These are phyloP conservation scores for Senna siamea DNA, from an alignment of 306 rosid genomes.

Conservation along the genomic window DNA sequence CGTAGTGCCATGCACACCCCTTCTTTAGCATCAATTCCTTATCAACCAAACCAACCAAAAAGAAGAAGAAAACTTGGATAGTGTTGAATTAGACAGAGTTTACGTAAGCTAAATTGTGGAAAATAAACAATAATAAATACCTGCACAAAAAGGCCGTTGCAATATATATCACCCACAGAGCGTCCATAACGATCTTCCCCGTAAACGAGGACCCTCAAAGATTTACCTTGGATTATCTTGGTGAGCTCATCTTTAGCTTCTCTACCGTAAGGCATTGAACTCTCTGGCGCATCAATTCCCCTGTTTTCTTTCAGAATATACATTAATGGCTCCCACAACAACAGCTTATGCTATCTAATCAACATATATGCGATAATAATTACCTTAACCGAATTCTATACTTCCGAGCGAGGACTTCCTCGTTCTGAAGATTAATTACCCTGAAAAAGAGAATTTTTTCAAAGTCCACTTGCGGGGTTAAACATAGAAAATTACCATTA, in stretches of 20 bases:
- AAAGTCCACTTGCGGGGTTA: not conserved
- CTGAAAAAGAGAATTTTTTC: constrained; percentile 40
- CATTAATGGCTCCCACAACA: constrained; percentile 6
- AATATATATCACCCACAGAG: constrained; percentile 69
- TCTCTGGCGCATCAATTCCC: constrained; percentile 95
- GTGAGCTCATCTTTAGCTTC: constrained; percentile 74
- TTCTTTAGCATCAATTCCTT: constrained; percentile 93
- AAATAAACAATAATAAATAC: constrained; percentile 39
- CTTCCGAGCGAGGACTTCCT: constrained; percentile 76
- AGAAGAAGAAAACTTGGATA: constrained; percentile 15
- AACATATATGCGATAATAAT: not conserved
- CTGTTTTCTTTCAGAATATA: constrained; percentile 45
- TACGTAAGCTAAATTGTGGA: constrained; percentile 1
- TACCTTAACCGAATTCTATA: constrained; percentile 90
- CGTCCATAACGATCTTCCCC: constrained; percentile 89
- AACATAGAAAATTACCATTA: constrained; percentile 8
- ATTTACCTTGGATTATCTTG: constrained; percentile 66
- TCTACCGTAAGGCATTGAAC: constrained; percentile 79
- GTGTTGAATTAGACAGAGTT: not conserved
- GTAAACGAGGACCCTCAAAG: constrained; percentile 77
- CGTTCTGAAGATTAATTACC: constrained; percentile 54
- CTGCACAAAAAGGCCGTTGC: constrained; percentile 79
- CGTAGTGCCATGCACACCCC: constrained; percentile 89
- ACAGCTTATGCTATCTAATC: not conserved
- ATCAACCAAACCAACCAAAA: constrained; percentile 35